Base-by-base conservation (phyloP, 352 stramenopile species). In the Phytophthora sansomeana region DNA sequence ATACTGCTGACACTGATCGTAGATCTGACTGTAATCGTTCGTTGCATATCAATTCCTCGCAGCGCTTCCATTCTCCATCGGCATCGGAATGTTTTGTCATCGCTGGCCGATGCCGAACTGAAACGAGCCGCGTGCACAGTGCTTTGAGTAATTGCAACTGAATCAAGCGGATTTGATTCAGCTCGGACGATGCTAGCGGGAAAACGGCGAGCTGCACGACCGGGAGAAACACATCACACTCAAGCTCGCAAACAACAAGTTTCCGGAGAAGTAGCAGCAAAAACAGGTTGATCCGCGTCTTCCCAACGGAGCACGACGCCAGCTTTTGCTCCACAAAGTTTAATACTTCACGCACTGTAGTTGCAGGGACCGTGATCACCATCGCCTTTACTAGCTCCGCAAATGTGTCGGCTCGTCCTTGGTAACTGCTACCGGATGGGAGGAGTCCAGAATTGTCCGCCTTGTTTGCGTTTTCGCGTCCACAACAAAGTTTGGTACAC, bases 401-500 rank as follows among this genome's bases (percentile, higher is more conserved):
- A 10, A 86, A 87, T 13, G 52, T 67, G 16, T 64, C 74, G 4
- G 78, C 72, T 29, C 54, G 66, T 24, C 55, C 48, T 17, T 84
- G 58, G 13, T 67, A 74, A 28, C 28, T 47, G 16, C 68, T 74
- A 19, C 55, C 50, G 7, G 33, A 41, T 10, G 10, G 16, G 39
- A 58, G 16, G 39, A 58, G 42, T 17, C 19, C 28, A 24, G 7
- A 7, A 4, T 32, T 30, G 13, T 41, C 36, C 7, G 9, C 33
- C 7, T 58, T 58, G 6, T 3, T 30, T n/a, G 26, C 59, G 2
- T 66, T 42, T n/a, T 74, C 62, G 24, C 77, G 85, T 32, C 82
- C 80, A 42, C 80, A 91, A 44, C 82, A 91, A 26, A 79, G 61
- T 35, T 67, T 80, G 2, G 82, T 90, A 38, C 84, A 93, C 35